phyloP scores from a whole-genome alignment of 192 early-diverging fungal species.

The Gonapodya prolifera region DNA sequence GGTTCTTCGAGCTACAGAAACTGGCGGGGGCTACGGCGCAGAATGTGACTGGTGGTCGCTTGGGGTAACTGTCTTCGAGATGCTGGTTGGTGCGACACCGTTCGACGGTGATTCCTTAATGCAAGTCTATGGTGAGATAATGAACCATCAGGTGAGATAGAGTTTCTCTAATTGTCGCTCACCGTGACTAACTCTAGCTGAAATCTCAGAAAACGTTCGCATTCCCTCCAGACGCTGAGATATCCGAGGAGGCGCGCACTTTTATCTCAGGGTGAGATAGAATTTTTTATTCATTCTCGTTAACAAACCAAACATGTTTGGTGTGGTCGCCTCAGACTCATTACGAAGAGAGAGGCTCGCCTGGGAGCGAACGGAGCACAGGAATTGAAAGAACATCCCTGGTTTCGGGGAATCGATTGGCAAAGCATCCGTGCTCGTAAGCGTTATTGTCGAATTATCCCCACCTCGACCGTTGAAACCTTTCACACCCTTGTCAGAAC shows the following conservation, averaged over 20 bases:
- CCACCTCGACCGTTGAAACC: neutral
- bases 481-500: slow-evolving; percentile 15
- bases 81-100: slow-evolving; percentile 72
- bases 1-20: slow-evolving; percentile 69
- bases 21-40: slow-evolving; percentile 43
- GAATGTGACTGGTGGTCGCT: slow-evolving; percentile 84
- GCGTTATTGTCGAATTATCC: neutral
- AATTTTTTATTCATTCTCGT: slow-evolving; percentile 10
- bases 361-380: slow-evolving; percentile 46
- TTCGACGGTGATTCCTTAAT: slow-evolving; percentile 77
- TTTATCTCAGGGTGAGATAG: slow-evolving; percentile 40
- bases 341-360: slow-evolving; percentile 57
- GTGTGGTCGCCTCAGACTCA: slow-evolving; percentile 26
- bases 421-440: slow-evolving; percentile 31
- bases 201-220: slow-evolving; percentile 42
- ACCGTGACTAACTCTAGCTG: neutral
- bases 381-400: slow-evolving; percentile 54
- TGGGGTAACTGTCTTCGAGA: slow-evolving; percentile 76
- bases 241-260: slow-evolving; percentile 53
- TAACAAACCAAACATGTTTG: neutral
- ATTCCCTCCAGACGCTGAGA: slow-evolving; percentile 44
- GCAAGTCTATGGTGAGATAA: slow-evolving; percentile 76
- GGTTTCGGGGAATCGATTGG: slow-evolving; percentile 56
- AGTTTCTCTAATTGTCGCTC: neutral
- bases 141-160: slow-evolving; percentile 58